Evolutionary conservation across 768 basidiomycete species (phyloP), one percentile per base, ranked within the genome.

Genomic region (Amanita inopinata): DNA sequence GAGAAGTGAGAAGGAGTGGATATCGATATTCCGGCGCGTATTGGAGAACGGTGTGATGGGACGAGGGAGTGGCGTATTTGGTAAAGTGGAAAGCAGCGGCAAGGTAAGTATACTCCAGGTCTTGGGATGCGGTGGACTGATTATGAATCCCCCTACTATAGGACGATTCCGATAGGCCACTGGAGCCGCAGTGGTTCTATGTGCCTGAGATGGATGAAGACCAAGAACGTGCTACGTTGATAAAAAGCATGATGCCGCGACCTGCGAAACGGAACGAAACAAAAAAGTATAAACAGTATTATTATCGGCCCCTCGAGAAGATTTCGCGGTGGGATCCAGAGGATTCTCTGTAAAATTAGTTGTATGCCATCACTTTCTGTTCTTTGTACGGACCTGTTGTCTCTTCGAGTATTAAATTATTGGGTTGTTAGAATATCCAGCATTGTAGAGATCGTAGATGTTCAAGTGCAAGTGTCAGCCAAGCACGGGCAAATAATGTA

Each of bases 201-300:
- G 73, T 82, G 4, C 78, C 83, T 0, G 83, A 85, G 53, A 56
- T 66, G 54, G 83, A 87, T 51, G 66, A 71, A 51, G 83, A 87
- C 54, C 65, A 66, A 50, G 83, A 85, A 43, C 69, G 83, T n/a
- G 83, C 83, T 22, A 57, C 64, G 50, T 58, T 85, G 46, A 73
- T 87, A 43, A 59, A 66, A 53, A 78, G 75, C 47, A 76, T 84
- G 67, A 83, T 84, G 82, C 82, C 82, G 1, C 74, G 81, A 10
- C 72, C 78, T 15, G 81, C 69, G 42, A 88, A 86, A 61, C 63
- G 85, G 41, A 78, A 63, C 35, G 82, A 76, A 60, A 88, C 83
- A 57, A 86, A 81, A 70, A 81, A 85, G 62, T 83, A 80, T 48
- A 88, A 88, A 58, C 81, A 85, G 57, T 89, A 89, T 61, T 89